Conservation (phyloP, 2,329 filamentous ascomycete genomes). For the Fusarium neocosmosporiellum region DNA sequence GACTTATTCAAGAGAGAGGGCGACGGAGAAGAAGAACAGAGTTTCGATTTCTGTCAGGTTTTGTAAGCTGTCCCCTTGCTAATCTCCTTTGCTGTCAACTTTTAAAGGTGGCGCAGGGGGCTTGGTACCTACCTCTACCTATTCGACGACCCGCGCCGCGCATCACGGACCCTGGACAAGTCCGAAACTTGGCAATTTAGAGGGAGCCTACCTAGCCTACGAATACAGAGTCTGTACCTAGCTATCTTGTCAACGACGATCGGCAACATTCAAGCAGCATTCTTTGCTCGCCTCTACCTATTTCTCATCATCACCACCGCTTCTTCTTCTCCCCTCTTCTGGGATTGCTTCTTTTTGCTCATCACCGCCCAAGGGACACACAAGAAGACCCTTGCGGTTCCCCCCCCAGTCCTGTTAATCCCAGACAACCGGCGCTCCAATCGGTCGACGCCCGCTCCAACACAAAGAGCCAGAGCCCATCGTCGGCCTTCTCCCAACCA, state of each 20-base stretch:
- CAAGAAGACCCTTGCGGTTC: slow-evolving; percentile 28
- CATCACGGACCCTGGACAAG: slow-evolving; percentile 31
- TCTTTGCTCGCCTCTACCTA: neutral
- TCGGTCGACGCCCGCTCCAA: slow-evolving; percentile 34
- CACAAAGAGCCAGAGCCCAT: slow-evolving; percentile 22
- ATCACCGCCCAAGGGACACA: slow-evolving; percentile 23
- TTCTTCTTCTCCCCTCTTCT: neutral
- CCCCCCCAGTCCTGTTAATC: slow-evolving; percentile 22
- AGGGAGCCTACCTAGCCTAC: neutral
- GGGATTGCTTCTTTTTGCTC: neutral
- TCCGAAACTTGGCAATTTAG: slow-evolving; percentile 19
- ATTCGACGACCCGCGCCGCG: neutral
- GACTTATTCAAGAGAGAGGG: neutral
- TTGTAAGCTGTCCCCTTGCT: neutral
- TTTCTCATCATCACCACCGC: neutral
- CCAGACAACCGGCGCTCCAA: slow-evolving; percentile 41
- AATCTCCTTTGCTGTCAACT: neutral
- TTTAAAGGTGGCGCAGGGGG: slow-evolving; percentile 38
- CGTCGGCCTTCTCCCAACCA: slow-evolving; percentile 27
- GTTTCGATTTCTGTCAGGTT: neutral
- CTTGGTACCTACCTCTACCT: slow-evolving; percentile 27
- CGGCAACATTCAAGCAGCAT: neutral
- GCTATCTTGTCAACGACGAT: neutral
- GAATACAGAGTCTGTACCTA: neutral
- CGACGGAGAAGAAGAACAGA: neutral